A percentile compares a stretch with the other conserved stretches of the same genome.
Evolutionary conservation across 1,284 basidiomycete species (phyloP).

Genomic region (Cryptococcus neoformans): DNA sequence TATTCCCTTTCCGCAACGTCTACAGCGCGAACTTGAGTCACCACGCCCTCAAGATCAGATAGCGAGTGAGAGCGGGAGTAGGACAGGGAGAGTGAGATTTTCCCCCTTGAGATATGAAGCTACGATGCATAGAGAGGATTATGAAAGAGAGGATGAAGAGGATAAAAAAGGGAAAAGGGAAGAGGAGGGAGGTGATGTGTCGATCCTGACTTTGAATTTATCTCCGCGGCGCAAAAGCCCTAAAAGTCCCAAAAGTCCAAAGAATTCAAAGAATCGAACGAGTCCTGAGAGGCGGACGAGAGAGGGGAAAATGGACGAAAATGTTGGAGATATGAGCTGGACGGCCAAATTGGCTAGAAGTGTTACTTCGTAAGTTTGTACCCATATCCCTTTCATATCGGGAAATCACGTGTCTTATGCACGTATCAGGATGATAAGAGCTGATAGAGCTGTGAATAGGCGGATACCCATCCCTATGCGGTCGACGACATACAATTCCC

Average conservation of each 20-base stretch:
- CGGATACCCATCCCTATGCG: conserved; percentile 11
- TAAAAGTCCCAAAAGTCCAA: too few relatives aligned
- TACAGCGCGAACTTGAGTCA: too few relatives aligned
- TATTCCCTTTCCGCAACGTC: neutral
- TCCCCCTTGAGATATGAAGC: conserved; percentile 1
- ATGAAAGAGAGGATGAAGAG: neutral
- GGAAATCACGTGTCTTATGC: neutral
- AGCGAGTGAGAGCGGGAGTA: neutral
- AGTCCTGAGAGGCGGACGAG: neutral
- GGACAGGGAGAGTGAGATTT: neutral
- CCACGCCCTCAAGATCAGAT: neutral
- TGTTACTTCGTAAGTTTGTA: neutral
- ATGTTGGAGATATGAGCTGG: conserved; percentile 9
- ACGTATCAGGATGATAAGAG: too few relatives aligned
- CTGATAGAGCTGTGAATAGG: too few relatives aligned
- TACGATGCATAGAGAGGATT: neutral
- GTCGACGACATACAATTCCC: conserved; percentile 21
- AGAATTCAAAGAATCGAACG: too few relatives aligned
- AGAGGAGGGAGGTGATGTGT: conserved; percentile 13
- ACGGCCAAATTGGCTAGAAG: neutral
- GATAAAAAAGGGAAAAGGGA: neutral
- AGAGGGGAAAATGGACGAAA: neutral
- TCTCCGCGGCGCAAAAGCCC: conserved; percentile 8
- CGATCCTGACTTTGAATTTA: conserved; percentile 24
- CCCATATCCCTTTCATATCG: too few relatives aligned